phyloP scores from a whole-genome alignment of 768 basidiomycete species.

The Tephrocybe sp. region DNA sequence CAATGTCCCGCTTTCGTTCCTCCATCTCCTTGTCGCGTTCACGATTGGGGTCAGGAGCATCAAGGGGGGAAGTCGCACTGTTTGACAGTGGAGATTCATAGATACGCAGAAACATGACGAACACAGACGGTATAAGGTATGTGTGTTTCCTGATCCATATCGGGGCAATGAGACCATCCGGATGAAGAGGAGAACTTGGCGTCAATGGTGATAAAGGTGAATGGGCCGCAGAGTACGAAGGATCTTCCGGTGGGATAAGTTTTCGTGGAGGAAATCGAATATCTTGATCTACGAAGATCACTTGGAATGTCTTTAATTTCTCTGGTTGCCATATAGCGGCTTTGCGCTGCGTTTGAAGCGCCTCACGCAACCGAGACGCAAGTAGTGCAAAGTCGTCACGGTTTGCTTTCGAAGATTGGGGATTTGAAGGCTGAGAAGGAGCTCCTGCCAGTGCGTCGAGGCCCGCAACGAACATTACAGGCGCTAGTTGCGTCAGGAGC shows the following conservation, averaged over 20 bases:
- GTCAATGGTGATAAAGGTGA: constrained; percentile 94
- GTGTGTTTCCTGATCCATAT: constrained; percentile 98
- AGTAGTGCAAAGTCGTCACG: constrained; percentile 61
- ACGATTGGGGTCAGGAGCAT: constrained; percentile 48
- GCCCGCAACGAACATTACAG: constrained; percentile 94
- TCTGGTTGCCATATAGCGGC: constrained; percentile 72
- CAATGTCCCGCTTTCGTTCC: constrained; percentile 70
- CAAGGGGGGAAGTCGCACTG: constrained; percentile 50
- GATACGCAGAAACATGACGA: constrained; percentile 85
- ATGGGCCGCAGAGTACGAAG: constrained; percentile 57
- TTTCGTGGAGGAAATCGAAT: constrained; percentile 89
- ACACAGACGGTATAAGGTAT: constrained; percentile 86
- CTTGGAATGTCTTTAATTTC: constrained; percentile 72
- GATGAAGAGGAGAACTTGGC: constrained; percentile 83
- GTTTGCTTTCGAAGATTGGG: constrained; percentile 26
- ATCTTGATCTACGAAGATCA: constrained; percentile 80
- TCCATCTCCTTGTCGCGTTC: constrained; percentile 61
- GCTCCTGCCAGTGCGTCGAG: constrained; percentile 50
- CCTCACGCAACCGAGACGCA: constrained; percentile 60
- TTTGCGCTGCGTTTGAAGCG: constrained; percentile 61
- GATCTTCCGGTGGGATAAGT: constrained; percentile 56
- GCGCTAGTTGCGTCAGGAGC: constrained; percentile 82
- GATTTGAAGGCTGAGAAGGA: constrained; percentile 21
- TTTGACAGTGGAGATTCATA: constrained; percentile 55
- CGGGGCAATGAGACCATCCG: constrained; percentile 94